Percentiles rank a stretch among this genome's conserved stretches.
Evolutionary conservation across 371 early-diverging fungal genomes (phyloP).

Genomic region (Batkoa obscura): DNA sequence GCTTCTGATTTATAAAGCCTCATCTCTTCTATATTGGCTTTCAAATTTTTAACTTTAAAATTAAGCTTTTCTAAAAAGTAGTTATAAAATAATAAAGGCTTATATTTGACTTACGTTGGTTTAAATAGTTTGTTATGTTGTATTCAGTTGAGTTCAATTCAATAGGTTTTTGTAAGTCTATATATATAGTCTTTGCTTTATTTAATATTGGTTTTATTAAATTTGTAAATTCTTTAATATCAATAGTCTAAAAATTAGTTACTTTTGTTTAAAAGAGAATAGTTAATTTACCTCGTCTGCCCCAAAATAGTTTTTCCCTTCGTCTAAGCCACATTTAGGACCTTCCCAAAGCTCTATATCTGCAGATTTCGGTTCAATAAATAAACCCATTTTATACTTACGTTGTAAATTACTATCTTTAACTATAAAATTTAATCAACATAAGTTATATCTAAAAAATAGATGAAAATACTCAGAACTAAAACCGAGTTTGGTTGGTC

Average conservation of each 20-base stretch:
- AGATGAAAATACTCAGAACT: slow-evolving; percentile 33
- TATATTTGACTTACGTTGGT: not conserved
- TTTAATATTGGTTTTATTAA: not conserved
- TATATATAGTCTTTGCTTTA: slow-evolving; percentile 16
- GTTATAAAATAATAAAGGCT: no score
- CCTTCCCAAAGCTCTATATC: slow-evolving; percentile 84
- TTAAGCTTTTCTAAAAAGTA: no score
- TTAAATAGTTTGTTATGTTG: not conserved
- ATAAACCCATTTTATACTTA: slow-evolving; percentile 74
- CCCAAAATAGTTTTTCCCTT: slow-evolving; percentile 56
- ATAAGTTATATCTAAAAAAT: not conserved
- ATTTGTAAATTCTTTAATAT: not conserved
- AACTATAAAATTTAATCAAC: slow-evolving; percentile 11
- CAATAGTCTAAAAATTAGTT: not conserved
- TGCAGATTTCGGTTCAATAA: slow-evolving; percentile 52
- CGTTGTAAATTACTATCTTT: slow-evolving; percentile 29
- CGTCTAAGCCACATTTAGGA: slow-evolving; percentile 64
- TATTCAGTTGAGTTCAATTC: not conserved
- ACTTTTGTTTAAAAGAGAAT: not conserved
- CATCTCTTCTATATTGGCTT: no score
- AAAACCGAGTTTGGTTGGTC: slow-evolving; percentile 75
- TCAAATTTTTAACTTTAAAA: no score
- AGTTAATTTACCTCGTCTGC: slow-evolving; percentile 52
- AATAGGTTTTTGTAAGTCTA: slow-evolving; percentile 12
- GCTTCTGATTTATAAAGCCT: no score